These are phyloP conservation scores for Barnettozyma hawaiiensis DNA, from an alignment of 1,139 yeast species.

Conservation along the genomic window DNA sequence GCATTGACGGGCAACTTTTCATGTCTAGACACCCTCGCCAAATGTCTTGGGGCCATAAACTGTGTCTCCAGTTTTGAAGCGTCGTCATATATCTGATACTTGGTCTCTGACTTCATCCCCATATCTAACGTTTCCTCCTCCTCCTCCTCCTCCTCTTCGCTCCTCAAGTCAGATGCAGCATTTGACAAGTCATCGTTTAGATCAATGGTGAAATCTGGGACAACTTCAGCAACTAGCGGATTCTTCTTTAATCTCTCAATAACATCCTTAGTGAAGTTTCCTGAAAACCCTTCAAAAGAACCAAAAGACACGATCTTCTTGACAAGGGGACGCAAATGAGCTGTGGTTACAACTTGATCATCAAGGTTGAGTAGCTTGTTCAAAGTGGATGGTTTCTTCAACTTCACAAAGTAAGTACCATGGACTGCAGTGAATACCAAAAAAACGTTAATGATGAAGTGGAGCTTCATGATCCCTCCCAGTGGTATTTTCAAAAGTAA, in stretches of 20 bases:
- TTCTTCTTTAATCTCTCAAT: constrained; percentile 42
- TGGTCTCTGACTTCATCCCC: background rate
- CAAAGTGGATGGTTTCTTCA: constrained; percentile 34
- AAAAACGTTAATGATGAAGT: background rate
- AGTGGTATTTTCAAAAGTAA: no score
- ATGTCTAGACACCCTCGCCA: constrained; percentile 57
- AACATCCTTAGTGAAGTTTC: constrained; percentile 46
- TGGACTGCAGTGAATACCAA: constrained; percentile 2
- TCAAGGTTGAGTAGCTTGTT: constrained; percentile 40
- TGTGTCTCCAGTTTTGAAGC: constrained; percentile 31
- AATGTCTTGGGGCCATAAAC: constrained; percentile 58
- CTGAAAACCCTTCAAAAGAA: constrained; percentile 57
- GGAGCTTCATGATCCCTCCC: background rate
- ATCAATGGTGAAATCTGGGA: constrained; percentile 50
- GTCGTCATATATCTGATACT: constrained; percentile 6
- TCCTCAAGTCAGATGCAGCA: background rate
- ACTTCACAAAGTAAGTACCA: constrained; percentile 32
- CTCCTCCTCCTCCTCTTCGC: no score
- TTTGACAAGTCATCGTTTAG: constrained; percentile 36
- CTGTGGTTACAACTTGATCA: constrained; percentile 21
- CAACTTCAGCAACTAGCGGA: constrained; percentile 50
- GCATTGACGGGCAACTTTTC: constrained; percentile 31
- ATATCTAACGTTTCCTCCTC: no score
- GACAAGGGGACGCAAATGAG: constrained; percentile 41
- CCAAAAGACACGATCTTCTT: constrained; percentile 51